Evolutionary conservation across 31 red algal genomes (phyloP), one percentile per base, ranked within the genome.

Genomic region (Bonnemaisonia californica): DNA sequence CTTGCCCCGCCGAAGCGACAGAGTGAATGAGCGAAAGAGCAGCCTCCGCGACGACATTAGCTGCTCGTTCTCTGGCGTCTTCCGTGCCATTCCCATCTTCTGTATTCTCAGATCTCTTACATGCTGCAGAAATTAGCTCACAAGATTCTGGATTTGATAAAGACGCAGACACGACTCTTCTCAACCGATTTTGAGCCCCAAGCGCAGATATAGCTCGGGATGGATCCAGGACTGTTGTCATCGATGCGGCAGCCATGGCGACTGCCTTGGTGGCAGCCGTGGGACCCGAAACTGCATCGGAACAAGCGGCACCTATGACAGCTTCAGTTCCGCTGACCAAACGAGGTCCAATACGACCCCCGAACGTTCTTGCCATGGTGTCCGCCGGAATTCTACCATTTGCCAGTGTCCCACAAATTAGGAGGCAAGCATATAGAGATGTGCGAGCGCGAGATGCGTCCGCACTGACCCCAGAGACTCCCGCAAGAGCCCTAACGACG

Each of bases 21-120:
- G 91, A 69, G 80, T 89, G 84, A 26, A 94, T 84, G 1, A 94
- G 72, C 19, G 69, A 38, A 23, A 94, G 32, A 9, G 72, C 85
- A 64, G 84, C 57, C 38, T 89, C 91, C 23, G 74, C 73, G 19
- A 83, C 74, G 48, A 87, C 75, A 23, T 85, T 69, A 38, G 85
- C 85, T 56, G 79, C 91, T 22, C 74, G 36, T 13, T 89, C 81
- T 39, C 29, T 23, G n/a, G 69, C 41, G 8, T 39, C n/a, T 12
- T 67, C 58, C 35, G n/a, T 42, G 27, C 41, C 62, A 45, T 34
- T 48, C 7, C 26, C 42, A 57, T 42, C 39, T 16, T n/a, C 63
- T 22, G 28, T 59, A n/a, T 22, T 41, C 23, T n/a, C 2, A n/a
- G 22, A 38, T 11, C 63, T 41, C 33, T 30, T 41, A 58, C 74